Base-by-base conservation (phyloP, 805 yeast genomes). In the Sugiyamaella marilandica region DNA sequence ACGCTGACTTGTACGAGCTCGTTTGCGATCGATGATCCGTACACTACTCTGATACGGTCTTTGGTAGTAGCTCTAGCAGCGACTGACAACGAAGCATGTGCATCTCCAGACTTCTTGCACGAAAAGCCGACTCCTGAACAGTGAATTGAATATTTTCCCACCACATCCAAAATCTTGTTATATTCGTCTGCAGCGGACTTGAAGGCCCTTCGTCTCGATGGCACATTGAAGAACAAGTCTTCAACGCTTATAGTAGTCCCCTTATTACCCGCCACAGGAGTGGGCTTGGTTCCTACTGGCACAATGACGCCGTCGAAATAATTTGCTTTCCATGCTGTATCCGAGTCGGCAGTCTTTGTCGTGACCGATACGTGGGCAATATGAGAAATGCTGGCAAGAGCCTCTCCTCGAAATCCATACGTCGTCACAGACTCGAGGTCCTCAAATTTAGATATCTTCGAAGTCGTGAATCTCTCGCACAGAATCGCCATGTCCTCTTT, bases 371-470 rank as follows among this genome's bases (percentile, higher is more conserved):
- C 71, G 53, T 90, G 84, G 0, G 97, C 77, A 18, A 94, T 84
- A 63, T 92, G 97, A 0, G 97, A 89, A 7, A 94, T 91, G 64
- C 94, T 84, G 1, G 98, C 97, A 47, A 94, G 73, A 0, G 99
- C 99, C 68, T 94, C 99, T 13, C 99, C 99, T 51, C 99, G 76
- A 66, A 94, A 94, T 3, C 99, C 99, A 66, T 89, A 89, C 0
- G 98, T 91, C 19, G 78, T 72, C 21, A 94, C 79, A 2, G 75
- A 66, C 47, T 73, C 72, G 53, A 94, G 75, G 65, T 94, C 99
- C 48, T 87, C 92, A 65, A 86, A 92, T 8, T 70, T 74, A 0
- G 69, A 56, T 21, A 94, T 69, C 67, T 94, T 94, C 0, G 97
- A 90, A 0, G 99, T 94, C 19, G 98, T 87, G 70, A 90, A 92